Evolutionary conservation across 2,329 filamentous ascomycete species (phyloP), one percentile per base, ranked within the genome.

Genomic region (Bipolaris cookei): DNA sequence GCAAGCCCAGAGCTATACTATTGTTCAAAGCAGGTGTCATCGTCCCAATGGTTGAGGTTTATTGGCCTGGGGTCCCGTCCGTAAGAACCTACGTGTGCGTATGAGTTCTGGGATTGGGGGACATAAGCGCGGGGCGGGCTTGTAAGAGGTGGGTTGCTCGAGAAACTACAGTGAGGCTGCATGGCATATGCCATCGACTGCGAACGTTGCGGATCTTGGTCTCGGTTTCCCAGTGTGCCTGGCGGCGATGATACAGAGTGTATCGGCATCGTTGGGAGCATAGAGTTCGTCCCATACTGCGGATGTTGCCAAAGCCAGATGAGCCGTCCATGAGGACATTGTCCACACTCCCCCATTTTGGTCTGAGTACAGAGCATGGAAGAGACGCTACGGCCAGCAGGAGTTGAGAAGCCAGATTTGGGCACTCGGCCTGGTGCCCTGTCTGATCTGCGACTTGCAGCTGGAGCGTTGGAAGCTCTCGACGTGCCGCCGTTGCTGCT

Each of bases 301-400:
- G 78, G 78, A 62, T 67, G 46, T 69, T 71, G 23, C 77, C 74
- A 51, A 80, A 65, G 28, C 76, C 71, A 43, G 73, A 70, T 35
- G 69, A 70, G 66, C 70, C 64, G 49, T 76, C 75, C 5, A 81
- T 67, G 5, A 53, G n/a, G 16, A 34, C 30, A 25, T 74, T 68
- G 10, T 74, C 78, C 45, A 82, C 70, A 58, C 81, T 77, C 48
- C 80, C 80, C 80, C 46, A 80, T 76, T 64, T 82, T 81, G 1
- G 79, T 82, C 7, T 77, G 78, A 10, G 80, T 82, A 56, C 79
- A 78, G 53, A 82, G 78, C 81, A 83, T 83, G 60, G 78, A 80
- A 69, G 80, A 72, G 58, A 82, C 76, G 38, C 77, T 79, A 23
- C 77, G 77, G 23, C 43, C 53, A 4, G 54, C 58, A 54, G 74